A percentile compares a stretch with the other conserved stretches of the same genome.
Evolutionary conservation across 1,139 yeast genomes (phyloP).

Genomic region (Geotrichum reessii): DNA sequence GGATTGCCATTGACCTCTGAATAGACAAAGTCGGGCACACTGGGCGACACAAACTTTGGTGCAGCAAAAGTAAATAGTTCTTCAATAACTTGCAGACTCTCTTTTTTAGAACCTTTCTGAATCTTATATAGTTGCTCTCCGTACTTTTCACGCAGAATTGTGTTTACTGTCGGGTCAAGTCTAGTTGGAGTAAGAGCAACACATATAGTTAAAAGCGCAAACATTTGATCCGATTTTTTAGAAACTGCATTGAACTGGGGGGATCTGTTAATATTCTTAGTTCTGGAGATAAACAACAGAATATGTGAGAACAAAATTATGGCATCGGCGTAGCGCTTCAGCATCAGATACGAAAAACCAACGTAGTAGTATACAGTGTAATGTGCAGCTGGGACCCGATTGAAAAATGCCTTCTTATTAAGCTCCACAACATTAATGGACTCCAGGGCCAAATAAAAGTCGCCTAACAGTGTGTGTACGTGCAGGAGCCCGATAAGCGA

Average conservation of each 20-base stretch:
- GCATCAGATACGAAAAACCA: slow-evolving; percentile 47
- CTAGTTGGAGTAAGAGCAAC: slow-evolving; percentile 44
- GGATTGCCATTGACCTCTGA: slow-evolving; percentile 39
- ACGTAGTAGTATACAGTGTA: slow-evolving; percentile 47
- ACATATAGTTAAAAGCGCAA: slow-evolving; percentile 44
- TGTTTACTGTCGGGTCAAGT: slow-evolving; percentile 42
- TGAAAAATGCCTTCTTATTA: slow-evolving; percentile 42
- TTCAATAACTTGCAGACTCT: slow-evolving; percentile 40
- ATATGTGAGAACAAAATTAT: slow-evolving; percentile 45
- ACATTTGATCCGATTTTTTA: slow-evolving; percentile 47
- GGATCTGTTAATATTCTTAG: slow-evolving; percentile 42
- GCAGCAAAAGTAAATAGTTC: slow-evolving; percentile 44
- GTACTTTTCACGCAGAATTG: slow-evolving; percentile 43
- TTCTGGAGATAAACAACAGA: slow-evolving; percentile 42
- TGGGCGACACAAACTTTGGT: slow-evolving; percentile 45
- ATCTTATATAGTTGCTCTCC: slow-evolving; percentile 42
- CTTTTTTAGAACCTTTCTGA: slow-evolving; percentile 42
- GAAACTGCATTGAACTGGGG: slow-evolving; percentile 45
- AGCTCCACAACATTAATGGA: slow-evolving; percentile 44
- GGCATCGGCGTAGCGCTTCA: slow-evolving; percentile 47
- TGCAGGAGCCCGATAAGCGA: slow-evolving; percentile 45
- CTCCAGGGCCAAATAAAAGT: slow-evolving; percentile 44
- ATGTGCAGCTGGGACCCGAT: slow-evolving; percentile 45
- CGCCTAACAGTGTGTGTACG: slow-evolving; percentile 46
- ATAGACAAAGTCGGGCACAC: slow-evolving; percentile 36